These are phyloP conservation scores for Coprinopsis sp. DNA, from an alignment of 768 basidiomycete genomes.

Conservation along the genomic window DNA sequence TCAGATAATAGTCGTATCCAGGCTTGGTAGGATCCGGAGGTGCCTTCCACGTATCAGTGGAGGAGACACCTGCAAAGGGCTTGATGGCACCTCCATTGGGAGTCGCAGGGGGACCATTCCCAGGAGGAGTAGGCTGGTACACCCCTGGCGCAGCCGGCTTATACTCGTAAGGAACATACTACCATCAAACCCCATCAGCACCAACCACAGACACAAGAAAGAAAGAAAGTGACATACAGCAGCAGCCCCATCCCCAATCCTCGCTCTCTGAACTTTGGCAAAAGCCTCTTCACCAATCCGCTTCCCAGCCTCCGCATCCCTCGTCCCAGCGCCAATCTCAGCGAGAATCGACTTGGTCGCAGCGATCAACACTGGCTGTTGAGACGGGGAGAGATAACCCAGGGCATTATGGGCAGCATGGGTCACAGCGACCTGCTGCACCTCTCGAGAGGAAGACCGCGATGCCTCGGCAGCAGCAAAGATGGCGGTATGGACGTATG, in stretches of 20 bases:
- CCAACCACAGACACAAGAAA: background rate
- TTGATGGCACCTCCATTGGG: background rate
- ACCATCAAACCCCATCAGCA: background rate
- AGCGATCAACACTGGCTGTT: background rate
- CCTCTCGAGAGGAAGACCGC: background rate
- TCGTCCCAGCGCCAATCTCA: background rate
- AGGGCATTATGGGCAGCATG: background rate
- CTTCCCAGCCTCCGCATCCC: background rate
- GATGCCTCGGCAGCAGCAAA: background rate
- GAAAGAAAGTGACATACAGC: background rate
- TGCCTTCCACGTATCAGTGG: background rate
- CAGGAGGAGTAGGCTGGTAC: slow-evolving; percentile 8
- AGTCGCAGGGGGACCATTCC: background rate
- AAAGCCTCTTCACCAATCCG: background rate
- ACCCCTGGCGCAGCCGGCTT: slow-evolving; percentile 1
- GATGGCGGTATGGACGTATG: background rate
- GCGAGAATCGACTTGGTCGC: background rate
- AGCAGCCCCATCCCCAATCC: background rate
- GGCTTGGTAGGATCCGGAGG: background rate
- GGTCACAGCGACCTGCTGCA: background rate
- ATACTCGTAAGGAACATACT: background rate
- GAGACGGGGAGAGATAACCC: background rate
- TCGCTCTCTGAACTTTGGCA: background rate
- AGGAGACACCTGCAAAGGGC: background rate
- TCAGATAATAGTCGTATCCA: background rate